phyloP scores from a whole-genome alignment of 257 asterid species.

The Solanum piurae region DNA sequence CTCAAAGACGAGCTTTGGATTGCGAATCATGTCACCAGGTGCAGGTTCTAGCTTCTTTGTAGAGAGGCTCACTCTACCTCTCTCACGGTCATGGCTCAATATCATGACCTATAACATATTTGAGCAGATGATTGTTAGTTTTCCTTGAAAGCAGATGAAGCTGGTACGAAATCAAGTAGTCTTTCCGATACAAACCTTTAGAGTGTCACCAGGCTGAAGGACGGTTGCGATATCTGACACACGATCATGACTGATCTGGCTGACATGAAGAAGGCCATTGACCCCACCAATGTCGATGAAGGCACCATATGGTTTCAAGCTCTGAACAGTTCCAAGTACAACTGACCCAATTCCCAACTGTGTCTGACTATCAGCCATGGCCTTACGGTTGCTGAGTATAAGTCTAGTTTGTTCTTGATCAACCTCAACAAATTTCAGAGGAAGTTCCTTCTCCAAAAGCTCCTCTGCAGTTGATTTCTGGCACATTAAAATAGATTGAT shows the following conservation, averaged over 20 bases:
- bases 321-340: conserved; percentile 86
- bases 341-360: conserved; percentile 95
- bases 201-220: conserved; percentile 89
- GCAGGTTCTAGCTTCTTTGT: conserved; percentile 97
- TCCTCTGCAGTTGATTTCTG: conserved; percentile 94
- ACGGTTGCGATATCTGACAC: conserved; percentile 77
- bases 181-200: conserved; percentile 42
- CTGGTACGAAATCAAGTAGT: not conserved
- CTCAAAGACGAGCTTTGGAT: conserved; percentile 89
- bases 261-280: conserved; percentile 88
- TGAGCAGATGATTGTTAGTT: conserved; percentile 1
- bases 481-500: not conserved
- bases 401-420: conserved; percentile 81
- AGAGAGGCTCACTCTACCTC: conserved; percentile 92
- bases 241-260: conserved; percentile 95
- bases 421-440: conserved; percentile 82
- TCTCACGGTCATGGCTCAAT: conserved; percentile 97
- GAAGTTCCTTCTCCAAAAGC: conserved; percentile 70
- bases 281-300: conserved; percentile 94
- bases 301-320: conserved; percentile 96
- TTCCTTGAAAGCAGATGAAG: not conserved
- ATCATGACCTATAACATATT: conserved; percentile 66
- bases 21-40: conserved; percentile 98
- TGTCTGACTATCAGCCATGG: conserved; percentile 94
- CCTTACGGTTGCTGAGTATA: conserved; percentile 89